Conservation (phyloP, 306 rosid genomes). For the Psophocarpus tetragonolobus region DNA sequence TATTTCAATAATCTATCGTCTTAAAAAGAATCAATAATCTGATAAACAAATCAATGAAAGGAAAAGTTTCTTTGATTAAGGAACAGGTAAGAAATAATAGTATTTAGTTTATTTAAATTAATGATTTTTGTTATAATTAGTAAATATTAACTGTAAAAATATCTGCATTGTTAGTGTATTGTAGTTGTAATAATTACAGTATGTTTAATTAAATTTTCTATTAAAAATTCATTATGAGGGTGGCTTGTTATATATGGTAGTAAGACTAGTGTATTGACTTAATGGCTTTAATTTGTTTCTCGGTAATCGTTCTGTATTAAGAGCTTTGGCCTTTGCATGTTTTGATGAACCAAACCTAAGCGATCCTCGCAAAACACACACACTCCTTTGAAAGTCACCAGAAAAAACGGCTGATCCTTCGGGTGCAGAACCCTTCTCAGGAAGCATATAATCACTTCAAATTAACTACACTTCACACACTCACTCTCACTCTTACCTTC, state of each 20-base stretch:
- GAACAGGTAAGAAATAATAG: neutral
- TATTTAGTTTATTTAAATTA: neutral
- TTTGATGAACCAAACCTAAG: slow-evolving; percentile 35
- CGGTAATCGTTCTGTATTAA: slow-evolving; percentile 46
- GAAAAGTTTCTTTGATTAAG: neutral
- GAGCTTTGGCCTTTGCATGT: slow-evolving; percentile 43
- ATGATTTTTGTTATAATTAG: too few species aligned
- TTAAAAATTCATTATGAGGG: neutral
- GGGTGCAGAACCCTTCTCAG: slow-evolving; percentile 74
- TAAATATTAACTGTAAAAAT: too few species aligned
- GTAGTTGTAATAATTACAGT: too few species aligned
- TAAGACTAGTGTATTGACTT: slow-evolving; percentile 34
- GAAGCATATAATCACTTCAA: slow-evolving; percentile 82
- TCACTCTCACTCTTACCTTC: slow-evolving; percentile 33
- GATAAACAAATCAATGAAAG: neutral
- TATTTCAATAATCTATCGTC: neutral
- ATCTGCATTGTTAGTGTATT: too few species aligned
- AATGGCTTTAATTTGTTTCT: slow-evolving; percentile 42
- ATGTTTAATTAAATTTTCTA: too few species aligned
- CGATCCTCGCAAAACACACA: slow-evolving; percentile 54
- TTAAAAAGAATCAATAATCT: neutral
- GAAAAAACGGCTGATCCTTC: slow-evolving; percentile 96
- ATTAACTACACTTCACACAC: slow-evolving; percentile 41
- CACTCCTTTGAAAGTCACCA: slow-evolving; percentile 64
- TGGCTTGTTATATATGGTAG: neutral